These are phyloP conservation scores for Albizia julibrissin DNA, from an alignment of 306 rosid genomes.

Conservation along the genomic window DNA sequence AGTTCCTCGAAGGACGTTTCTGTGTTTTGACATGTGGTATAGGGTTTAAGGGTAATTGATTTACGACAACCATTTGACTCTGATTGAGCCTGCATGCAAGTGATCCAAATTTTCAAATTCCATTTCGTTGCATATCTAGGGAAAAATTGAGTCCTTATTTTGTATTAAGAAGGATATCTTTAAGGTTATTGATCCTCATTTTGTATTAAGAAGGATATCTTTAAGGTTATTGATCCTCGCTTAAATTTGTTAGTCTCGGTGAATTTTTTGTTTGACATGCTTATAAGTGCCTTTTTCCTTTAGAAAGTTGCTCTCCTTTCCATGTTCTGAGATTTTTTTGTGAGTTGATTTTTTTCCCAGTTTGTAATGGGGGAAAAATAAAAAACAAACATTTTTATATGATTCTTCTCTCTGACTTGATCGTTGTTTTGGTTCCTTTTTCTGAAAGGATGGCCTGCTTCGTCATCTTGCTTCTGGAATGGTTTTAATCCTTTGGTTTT, in stretches of 20 bases:
- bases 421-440: neutral
- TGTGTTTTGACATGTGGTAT: slow-evolving; percentile 38
- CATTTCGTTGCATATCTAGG: slow-evolving; percentile 15
- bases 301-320: neutral
- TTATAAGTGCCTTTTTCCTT: neutral
- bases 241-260: slow-evolving; percentile 13
- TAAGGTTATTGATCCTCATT: neutral
- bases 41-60: slow-evolving; percentile 37
- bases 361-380: neutral
- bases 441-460: neutral
- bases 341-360: slow-evolving; percentile 3
- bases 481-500: slow-evolving; percentile 21
- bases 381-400: neutral
- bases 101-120: slow-evolving; percentile 25
- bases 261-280: slow-evolving; percentile 6
- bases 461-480: neutral
- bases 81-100: slow-evolving; percentile 51
- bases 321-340: slow-evolving; percentile 1
- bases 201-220: neutral
- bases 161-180: neutral
- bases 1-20: neutral
- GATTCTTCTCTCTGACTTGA: neutral
- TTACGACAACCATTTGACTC: neutral
- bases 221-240: neutral
- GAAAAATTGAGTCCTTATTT: neutral